These are phyloP conservation scores for Collybiopsis luxurians DNA, from an alignment of 768 basidiomycete genomes.

Conservation along the genomic window DNA sequence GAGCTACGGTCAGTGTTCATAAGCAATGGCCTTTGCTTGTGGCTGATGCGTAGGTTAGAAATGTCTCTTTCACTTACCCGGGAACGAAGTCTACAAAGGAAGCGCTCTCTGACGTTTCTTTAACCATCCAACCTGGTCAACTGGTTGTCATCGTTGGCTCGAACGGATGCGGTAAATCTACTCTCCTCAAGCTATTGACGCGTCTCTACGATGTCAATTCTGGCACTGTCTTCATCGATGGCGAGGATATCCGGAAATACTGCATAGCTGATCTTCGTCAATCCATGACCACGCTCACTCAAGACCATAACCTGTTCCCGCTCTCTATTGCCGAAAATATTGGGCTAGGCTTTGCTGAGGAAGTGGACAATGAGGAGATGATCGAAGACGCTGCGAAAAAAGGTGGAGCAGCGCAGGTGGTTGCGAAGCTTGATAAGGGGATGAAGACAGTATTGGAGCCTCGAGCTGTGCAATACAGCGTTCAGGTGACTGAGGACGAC, in stretches of 20 bases:
- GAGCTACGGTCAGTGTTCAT: no score
- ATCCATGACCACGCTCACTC: constrained; percentile 39
- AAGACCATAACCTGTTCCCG: constrained; percentile 35
- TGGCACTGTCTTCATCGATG: constrained; percentile 41
- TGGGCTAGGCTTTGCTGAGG: constrained; percentile 27
- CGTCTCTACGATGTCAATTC: constrained; percentile 27
- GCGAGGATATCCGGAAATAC: constrained; percentile 29
- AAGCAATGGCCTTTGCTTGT: no score
- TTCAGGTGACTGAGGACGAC: constrained; percentile 10
- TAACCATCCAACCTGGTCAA: constrained; percentile 38
- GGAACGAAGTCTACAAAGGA: constrained; percentile 12
- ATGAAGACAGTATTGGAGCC: constrained; percentile 14
- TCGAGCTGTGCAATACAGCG: not conserved
- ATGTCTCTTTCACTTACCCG: constrained; percentile 39
- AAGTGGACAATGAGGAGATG: constrained; percentile 9
- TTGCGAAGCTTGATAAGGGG: constrained; percentile 13
- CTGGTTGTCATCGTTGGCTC: constrained; percentile 44
- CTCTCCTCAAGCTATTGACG: constrained; percentile 39
- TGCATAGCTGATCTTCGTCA: constrained; percentile 28
- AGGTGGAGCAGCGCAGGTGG: constrained; percentile 20
- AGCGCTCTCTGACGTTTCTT: constrained; percentile 30
- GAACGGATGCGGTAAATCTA: constrained; percentile 45
- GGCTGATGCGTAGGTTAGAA: no score
- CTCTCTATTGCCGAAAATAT: constrained; percentile 40
- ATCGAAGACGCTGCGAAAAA: constrained; percentile 21